Conservation (phyloP, 768 basidiomycete genomes). For the Myochromella boudieri region DNA sequence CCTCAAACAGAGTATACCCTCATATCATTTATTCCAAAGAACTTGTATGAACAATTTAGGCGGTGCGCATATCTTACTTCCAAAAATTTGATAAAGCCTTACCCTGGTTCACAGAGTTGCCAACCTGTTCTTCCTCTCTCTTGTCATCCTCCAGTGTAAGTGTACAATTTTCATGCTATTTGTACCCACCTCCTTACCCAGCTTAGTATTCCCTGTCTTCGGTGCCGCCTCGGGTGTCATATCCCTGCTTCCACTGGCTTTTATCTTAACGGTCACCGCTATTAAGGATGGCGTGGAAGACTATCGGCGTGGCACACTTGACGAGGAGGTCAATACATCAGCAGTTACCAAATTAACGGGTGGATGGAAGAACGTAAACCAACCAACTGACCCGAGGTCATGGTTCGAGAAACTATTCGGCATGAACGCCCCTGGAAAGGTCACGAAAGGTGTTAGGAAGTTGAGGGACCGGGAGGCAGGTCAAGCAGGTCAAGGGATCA, state of each 20-base stretch:
- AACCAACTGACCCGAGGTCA: slow-evolving; percentile 70
- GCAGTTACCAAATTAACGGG: slow-evolving; percentile 87
- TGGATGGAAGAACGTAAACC: slow-evolving; percentile 87
- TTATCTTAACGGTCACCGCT: slow-evolving; percentile 86
- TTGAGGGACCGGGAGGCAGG: slow-evolving; percentile 79
- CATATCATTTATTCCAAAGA: slow-evolving; percentile 90
- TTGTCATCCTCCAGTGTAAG: slow-evolving; percentile 81
- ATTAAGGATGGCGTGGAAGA: slow-evolving; percentile 97
- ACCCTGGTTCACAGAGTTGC: slow-evolving; percentile 55
- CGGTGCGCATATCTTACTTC: slow-evolving; percentile 46
- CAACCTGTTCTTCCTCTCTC: slow-evolving; percentile 86
- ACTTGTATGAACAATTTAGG: slow-evolving; percentile 92
- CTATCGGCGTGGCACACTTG: slow-evolving; percentile 82
- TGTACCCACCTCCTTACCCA: not conserved
- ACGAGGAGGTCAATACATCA: slow-evolving; percentile 94
- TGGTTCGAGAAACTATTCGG: slow-evolving; percentile 77
- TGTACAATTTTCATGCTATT: too few species aligned
- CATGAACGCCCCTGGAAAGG: slow-evolving; percentile 67
- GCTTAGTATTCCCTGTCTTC: slow-evolving; percentile 83
- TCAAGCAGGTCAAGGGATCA: slow-evolving; percentile 54
- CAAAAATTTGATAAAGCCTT: not conserved
- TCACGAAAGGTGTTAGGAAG: slow-evolving; percentile 84
- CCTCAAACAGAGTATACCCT: slow-evolving; percentile 83
- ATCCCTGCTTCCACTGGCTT: slow-evolving; percentile 81
- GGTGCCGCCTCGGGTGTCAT: slow-evolving; percentile 83